These are phyloP conservation scores for Aspergillus versicolor DNA, from an alignment of 2,329 filamentous ascomycete genomes.

Conservation along the genomic window DNA sequence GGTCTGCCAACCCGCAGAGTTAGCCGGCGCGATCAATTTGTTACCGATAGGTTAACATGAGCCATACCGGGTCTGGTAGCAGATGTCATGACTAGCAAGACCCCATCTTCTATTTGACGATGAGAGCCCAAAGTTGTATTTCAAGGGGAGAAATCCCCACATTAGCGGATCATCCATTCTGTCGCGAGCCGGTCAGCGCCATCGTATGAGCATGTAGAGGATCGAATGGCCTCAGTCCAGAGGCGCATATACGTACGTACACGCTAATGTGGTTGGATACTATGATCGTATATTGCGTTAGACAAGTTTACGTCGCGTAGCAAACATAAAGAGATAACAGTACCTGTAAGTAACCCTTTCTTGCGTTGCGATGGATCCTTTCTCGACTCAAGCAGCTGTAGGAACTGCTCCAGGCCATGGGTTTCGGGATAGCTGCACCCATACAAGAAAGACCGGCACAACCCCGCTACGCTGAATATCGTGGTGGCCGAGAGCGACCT, in stretches of 20 bases:
- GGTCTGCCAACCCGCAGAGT: conserved; percentile 48
- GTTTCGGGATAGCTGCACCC: conserved; percentile 73
- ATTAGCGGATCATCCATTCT: conserved; percentile 93
- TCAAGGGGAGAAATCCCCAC: conserved; percentile 82
- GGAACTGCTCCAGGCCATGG: conserved; percentile 72
- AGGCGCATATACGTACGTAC: conserved; percentile 58
- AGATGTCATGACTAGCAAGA: conserved; percentile 91
- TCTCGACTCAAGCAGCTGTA: conserved; percentile 72
- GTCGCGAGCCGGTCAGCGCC: conserved; percentile 28
- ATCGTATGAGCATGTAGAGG: conserved; percentile 14
- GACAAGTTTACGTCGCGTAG: neutral
- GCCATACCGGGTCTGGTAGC: conserved; percentile 77
- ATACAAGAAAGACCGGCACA: conserved; percentile 74
- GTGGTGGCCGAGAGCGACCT: conserved; percentile 70
- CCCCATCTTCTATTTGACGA: conserved; percentile 75
- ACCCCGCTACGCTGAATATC: conserved; percentile 69
- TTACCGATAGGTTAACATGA: neutral
- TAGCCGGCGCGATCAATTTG: neutral
- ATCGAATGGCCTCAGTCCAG: conserved; percentile 17
- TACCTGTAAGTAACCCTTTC: conserved; percentile 81
- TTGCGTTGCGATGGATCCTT: conserved; percentile 64
- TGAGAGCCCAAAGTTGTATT: conserved; percentile 67
- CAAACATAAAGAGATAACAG: conserved; percentile 17
- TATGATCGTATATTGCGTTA: conserved; percentile 34
- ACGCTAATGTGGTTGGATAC: conserved; percentile 88